phyloP scores from a whole-genome alignment of 2,329 filamentous ascomycete species.

The Xylariaceae sp. region DNA sequence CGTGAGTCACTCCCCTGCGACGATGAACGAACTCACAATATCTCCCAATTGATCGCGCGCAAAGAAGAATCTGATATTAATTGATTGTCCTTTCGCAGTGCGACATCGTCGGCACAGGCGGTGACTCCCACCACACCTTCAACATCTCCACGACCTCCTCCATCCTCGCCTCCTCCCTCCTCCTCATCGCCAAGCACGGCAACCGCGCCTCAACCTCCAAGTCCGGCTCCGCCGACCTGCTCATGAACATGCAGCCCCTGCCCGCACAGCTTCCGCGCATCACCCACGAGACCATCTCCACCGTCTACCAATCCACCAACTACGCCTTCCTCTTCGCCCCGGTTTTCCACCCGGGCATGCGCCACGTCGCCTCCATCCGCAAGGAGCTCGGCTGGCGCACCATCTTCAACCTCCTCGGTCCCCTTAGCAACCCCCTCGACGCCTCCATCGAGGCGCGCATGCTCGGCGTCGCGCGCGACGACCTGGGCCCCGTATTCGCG shows the following conservation, averaged over 20 bases:
- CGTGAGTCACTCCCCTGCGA: slow-evolving; percentile 46
- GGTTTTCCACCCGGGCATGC: slow-evolving; percentile 94
- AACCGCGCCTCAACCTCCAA: slow-evolving; percentile 94
- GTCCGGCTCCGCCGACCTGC: slow-evolving; percentile 88
- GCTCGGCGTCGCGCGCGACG: slow-evolving; percentile 84
- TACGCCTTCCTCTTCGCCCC: slow-evolving; percentile 96
- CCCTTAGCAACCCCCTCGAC: slow-evolving; percentile 85
- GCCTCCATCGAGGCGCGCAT: slow-evolving; percentile 79
- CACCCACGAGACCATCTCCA: slow-evolving; percentile 62
- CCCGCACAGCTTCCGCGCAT: slow-evolving; percentile 71
- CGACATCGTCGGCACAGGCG: slow-evolving; percentile 96
- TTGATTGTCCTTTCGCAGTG: slow-evolving; percentile 41
- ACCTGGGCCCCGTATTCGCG: slow-evolving; percentile 83
- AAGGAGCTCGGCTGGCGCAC: slow-evolving; percentile 89
- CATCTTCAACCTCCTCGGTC: slow-evolving; percentile 95
- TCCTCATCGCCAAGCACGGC: slow-evolving; percentile 89
- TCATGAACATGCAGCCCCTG: slow-evolving; percentile 67
- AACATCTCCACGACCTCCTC: slow-evolving; percentile 95
- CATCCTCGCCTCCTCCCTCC: slow-evolving; percentile 79
- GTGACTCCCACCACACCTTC: slow-evolving; percentile 95
- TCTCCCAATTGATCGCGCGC: background rate
- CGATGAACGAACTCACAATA: background rate
- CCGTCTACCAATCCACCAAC: slow-evolving; percentile 74
- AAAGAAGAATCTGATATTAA: background rate
- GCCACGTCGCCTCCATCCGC: slow-evolving; percentile 77